Percentiles rank a stretch among this genome's conserved stretches.
Conservation (phyloP, 768 basidiomycete genomes). For the Russula sp. region DNA sequence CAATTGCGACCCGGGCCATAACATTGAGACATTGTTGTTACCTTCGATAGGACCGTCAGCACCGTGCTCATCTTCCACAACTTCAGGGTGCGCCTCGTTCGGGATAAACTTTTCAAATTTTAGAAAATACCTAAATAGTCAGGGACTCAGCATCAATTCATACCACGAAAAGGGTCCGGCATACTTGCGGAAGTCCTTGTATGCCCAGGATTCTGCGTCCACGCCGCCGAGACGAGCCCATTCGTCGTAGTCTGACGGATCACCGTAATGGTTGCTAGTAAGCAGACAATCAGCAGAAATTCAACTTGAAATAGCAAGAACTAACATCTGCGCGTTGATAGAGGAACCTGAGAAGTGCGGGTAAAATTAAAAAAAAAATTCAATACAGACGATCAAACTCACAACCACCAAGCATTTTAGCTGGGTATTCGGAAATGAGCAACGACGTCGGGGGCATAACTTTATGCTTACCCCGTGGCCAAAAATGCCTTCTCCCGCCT, state of each 20-base stretch:
- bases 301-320: neutral
- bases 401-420: conserved; percentile 71
- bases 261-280: conserved; percentile 47
- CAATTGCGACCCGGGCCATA: neutral
- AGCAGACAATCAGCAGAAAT: neutral
- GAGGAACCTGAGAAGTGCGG: conserved; percentile 42
- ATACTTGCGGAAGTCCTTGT: conserved; percentile 47
- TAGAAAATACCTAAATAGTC: conserved; percentile 48
- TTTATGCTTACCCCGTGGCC: conserved; percentile 54
- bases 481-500: conserved; percentile 43
- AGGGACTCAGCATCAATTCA: neutral
- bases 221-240: conserved; percentile 45
- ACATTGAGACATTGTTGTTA: conserved; percentile 11
- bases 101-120: conserved; percentile 61
- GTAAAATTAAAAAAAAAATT: neutral
- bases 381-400: conserved; percentile 28
- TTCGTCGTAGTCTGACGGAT: conserved; percentile 65
- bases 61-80: conserved; percentile 44
- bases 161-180: conserved; percentile 1
- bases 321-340: conserved; percentile 54
- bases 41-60: conserved; percentile 47
- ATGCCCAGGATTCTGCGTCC: conserved; percentile 56
- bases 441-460: neutral
- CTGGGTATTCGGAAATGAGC: conserved; percentile 31
- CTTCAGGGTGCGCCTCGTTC: conserved; percentile 43